These are phyloP conservation scores for Saprolegnia diclina DNA, from an alignment of 352 stramenopile species.

Conservation along the genomic window DNA sequence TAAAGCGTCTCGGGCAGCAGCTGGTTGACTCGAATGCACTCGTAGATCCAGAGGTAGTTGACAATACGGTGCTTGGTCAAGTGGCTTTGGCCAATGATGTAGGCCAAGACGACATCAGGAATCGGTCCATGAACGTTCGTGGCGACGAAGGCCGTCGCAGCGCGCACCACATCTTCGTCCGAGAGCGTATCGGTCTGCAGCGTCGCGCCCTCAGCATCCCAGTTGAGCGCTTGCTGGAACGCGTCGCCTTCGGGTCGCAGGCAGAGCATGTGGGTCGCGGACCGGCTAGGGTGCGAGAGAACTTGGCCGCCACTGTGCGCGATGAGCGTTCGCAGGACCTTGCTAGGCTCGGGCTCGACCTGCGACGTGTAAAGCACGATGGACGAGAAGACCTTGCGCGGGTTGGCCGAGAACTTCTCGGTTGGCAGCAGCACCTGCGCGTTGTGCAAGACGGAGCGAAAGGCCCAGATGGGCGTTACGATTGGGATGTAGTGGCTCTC, in stretches of 20 bases:
- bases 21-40: slow-evolving; percentile 54
- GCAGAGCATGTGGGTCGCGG: slow-evolving; percentile 69
- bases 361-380: slow-evolving; percentile 61
- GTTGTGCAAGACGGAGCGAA: slow-evolving; percentile 54
- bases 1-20: slow-evolving; percentile 52
- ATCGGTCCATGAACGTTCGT: background rate
- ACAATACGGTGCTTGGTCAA: slow-evolving; percentile 49
- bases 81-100: slow-evolving; percentile 15
- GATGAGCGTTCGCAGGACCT: slow-evolving; percentile 75
- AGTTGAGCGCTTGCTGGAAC: slow-evolving; percentile 21
- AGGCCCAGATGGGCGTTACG: slow-evolving; percentile 75
- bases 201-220: slow-evolving; percentile 4
- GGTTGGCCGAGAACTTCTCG: slow-evolving; percentile 73
- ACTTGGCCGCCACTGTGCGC: slow-evolving; percentile 75
- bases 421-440: slow-evolving; percentile 48
- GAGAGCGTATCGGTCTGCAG: background rate
- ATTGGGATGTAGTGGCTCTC: slow-evolving; percentile 67
- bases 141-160: background rate
- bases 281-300: slow-evolving; percentile 46
- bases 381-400: slow-evolving; percentile 66
- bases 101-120: slow-evolving; percentile 14
- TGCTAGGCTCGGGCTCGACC: slow-evolving; percentile 73
- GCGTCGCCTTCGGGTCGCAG: slow-evolving; percentile 30
- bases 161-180: background rate
- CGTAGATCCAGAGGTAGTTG: slow-evolving; percentile 78